phyloP scores from a whole-genome alignment of 192 early-diverging fungal genomes.

The Backusella mclennaniae region DNA sequence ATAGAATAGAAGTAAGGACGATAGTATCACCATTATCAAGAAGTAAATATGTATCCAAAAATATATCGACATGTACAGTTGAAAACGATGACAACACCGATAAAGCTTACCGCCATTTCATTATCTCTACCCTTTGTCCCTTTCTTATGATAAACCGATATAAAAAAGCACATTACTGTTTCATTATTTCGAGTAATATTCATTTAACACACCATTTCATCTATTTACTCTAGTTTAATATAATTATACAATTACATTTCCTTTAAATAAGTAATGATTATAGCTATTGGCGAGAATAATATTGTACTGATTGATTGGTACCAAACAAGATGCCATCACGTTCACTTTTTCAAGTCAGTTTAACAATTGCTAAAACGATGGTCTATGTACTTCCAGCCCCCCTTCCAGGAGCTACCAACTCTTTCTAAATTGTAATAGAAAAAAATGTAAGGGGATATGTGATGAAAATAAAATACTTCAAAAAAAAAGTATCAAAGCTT shows the following conservation, averaged over 20 bases:
- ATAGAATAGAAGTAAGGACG: neutral
- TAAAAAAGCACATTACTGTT: neutral
- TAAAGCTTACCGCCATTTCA: neutral
- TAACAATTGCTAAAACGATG: neutral
- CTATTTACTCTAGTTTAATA: neutral
- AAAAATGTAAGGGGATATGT: neutral
- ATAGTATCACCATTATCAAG: neutral
- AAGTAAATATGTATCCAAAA: neutral
- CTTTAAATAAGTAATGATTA: neutral
- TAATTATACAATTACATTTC: neutral
- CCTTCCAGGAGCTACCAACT: neutral
- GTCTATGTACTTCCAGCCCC: neutral
- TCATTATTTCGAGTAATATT: neutral
- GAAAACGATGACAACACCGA: neutral
- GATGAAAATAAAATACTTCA: neutral
- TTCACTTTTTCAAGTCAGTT: neutral
- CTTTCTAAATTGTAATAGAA: neutral
- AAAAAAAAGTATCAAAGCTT: neutral
- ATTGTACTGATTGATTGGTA: neutral
- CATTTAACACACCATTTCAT: neutral
- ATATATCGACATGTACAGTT: neutral
- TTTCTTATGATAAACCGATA: neutral
- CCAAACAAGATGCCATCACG: neutral
- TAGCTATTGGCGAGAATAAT: neutral
- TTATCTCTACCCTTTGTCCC: neutral